Percentiles rank a stretch among this genome's conserved stretches.
phyloP scores from a whole-genome alignment of 495 filamentous ascomycete genomes.

The Ramalina intermedia region DNA sequence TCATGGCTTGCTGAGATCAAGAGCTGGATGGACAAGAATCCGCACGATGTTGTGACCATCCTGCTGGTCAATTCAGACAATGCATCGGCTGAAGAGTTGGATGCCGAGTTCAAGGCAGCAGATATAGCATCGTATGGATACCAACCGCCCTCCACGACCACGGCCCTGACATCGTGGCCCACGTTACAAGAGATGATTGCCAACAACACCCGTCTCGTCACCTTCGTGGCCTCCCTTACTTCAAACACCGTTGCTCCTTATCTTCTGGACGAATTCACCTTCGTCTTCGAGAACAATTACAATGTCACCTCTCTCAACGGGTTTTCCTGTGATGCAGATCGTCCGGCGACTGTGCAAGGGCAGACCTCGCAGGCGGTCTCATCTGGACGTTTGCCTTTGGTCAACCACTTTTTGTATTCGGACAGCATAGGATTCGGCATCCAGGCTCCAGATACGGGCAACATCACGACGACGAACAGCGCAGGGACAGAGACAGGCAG shows the following conservation, averaged over 20 bases:
- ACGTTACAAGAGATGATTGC: conserved; percentile 53
- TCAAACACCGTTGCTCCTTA: conserved; percentile 38
- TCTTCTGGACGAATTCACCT: conserved; percentile 59
- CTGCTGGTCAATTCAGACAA: conserved; percentile 59
- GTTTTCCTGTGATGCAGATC: conserved; percentile 51
- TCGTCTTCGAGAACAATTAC: conserved; percentile 66
- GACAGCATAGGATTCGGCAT: conserved; percentile 33
- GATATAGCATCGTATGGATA: conserved; percentile 51
- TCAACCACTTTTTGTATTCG: conserved; percentile 69
- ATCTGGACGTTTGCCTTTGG: conserved; percentile 38
- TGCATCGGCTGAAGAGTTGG: conserved; percentile 37
- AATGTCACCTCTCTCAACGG: conserved; percentile 47
- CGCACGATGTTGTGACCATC: conserved; percentile 63
- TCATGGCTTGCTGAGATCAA: conserved; percentile 49
- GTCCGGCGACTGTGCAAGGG: conserved; percentile 34
- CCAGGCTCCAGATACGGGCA: conserved; percentile 42
- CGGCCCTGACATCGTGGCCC: conserved; percentile 43
- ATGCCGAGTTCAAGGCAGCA: conserved; percentile 38
- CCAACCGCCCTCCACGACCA: conserved; percentile 30
- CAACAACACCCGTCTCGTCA: conserved; percentile 46
- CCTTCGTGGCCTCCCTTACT: conserved; percentile 44
- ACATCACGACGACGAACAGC: conserved; percentile 44
- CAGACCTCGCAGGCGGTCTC: conserved; percentile 30
- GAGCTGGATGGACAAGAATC: conserved; percentile 51
- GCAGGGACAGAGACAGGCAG: conserved; percentile 38